Evolutionary conservation across 106 monocot genomes (phyloP).

Genomic region (Dendrobium catenatum): DNA sequence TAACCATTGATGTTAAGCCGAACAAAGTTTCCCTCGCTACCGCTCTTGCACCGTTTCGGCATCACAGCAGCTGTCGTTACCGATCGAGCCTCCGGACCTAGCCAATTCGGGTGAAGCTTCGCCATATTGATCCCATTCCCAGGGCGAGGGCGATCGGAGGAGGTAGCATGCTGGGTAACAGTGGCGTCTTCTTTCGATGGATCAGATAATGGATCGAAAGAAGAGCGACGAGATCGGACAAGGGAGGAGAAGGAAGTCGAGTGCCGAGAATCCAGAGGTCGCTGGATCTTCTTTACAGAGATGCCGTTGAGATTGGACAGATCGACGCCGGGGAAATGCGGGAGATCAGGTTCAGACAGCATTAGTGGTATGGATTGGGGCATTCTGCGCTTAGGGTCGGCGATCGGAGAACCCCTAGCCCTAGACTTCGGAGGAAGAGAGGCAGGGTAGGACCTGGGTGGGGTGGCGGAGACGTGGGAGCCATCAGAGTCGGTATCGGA

Average conservation of each 20-base stretch:
- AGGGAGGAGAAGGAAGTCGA: conserved; percentile 54
- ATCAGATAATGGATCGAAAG: conserved; percentile 34
- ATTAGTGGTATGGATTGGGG: conserved; percentile 23
- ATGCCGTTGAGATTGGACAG: conserved; percentile 33
- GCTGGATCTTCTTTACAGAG: conserved; percentile 19
- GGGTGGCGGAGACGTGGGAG: conserved; percentile 52
- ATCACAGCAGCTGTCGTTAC: conserved; percentile 13
- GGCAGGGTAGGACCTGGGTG: conserved; percentile 13
- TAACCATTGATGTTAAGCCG: conserved; percentile 78
- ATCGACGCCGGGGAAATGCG: conserved; percentile 21
- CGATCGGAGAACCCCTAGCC: conserved; percentile 10
- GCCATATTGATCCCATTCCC: conserved; percentile 11
- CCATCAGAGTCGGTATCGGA: conserved; percentile 65
- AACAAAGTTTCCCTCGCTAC: conserved; percentile 75
- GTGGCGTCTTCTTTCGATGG: conserved; percentile 12
- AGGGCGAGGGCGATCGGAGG: background rate
- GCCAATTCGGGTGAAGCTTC: conserved; percentile 13
- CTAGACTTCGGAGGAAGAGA: conserved; percentile 9
- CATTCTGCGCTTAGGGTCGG: conserved; percentile 20
- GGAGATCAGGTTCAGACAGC: background rate
- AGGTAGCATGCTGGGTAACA: background rate
- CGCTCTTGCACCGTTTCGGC: conserved; percentile 21
- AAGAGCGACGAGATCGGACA: conserved; percentile 42
- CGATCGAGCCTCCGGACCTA: conserved; percentile 24
- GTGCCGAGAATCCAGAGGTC: conserved; percentile 8